Evolutionary conservation across 2,329 filamentous ascomycete species (phyloP).

Genomic region (Xylariomycetidae sp.): DNA sequence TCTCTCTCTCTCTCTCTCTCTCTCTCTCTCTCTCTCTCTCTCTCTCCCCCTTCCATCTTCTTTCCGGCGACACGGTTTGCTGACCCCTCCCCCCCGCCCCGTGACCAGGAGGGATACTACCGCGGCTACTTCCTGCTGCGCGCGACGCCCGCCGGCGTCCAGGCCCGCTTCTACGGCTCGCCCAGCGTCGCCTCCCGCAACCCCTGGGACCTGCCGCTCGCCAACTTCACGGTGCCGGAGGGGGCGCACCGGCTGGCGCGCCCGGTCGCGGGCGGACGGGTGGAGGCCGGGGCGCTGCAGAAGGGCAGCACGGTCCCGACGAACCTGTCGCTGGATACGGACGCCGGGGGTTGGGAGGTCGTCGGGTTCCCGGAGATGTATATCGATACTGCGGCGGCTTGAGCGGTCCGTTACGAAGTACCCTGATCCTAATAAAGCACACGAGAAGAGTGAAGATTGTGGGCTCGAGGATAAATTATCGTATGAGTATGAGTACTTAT

Average conservation of each 20-base stretch:
- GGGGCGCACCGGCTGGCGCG: slow-evolving; percentile 53
- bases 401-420: too few relatives aligned
- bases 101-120: slow-evolving; percentile 67
- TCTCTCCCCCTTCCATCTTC: too few relatives aligned
- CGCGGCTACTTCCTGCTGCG: slow-evolving; percentile 65
- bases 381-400: slow-evolving; percentile 11
- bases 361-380: slow-evolving; percentile 26
- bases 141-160: slow-evolving; percentile 48
- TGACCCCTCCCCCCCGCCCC: too few relatives aligned
- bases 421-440: too few relatives aligned
- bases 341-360: slow-evolving; percentile 22
- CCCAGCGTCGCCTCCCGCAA: slow-evolving; percentile 56
- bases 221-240: slow-evolving; percentile 61
- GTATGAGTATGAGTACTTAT: too few relatives aligned
- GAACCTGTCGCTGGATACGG: slow-evolving; percentile 45
- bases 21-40: too few relatives aligned
- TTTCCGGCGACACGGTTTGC: too few relatives aligned
- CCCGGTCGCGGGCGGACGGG: slow-evolving; percentile 35
- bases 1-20: too few relatives aligned
- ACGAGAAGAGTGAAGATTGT: too few relatives aligned
- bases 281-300: slow-evolving; percentile 51
- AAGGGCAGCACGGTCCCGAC: slow-evolving; percentile 34
- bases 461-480: too few relatives aligned
- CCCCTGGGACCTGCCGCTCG: slow-evolving; percentile 57
- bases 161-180: slow-evolving; percentile 57